These are phyloP conservation scores for Chlamydomonas sphaeroides DNA, from an alignment of 139 green algal genomes.

Conservation along the genomic window DNA sequence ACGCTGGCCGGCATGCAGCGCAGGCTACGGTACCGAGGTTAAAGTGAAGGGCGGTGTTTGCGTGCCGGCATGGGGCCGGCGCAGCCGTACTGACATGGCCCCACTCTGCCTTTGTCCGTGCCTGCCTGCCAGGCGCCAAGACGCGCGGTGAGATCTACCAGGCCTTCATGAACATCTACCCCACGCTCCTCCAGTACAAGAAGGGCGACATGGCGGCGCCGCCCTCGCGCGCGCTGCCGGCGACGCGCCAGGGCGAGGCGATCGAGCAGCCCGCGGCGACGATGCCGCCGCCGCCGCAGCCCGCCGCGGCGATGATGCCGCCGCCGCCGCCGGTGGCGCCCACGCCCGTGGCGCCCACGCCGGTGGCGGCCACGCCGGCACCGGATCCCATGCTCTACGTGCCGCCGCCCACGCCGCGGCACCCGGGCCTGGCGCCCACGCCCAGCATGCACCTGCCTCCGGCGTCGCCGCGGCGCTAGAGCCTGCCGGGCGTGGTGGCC, in stretches of 20 bases:
- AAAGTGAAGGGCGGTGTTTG: too few relatives aligned
- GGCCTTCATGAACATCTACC: constrained; percentile 99
- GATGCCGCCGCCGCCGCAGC: too few relatives aligned
- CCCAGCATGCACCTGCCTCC: constrained; percentile 17
- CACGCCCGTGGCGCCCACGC: constrained; percentile 21
- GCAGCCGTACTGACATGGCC: too few relatives aligned
- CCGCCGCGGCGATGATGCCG: background rate
- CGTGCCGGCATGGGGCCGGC: too few relatives aligned
- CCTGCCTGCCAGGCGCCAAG: constrained; percentile 90
- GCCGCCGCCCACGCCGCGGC: constrained; percentile 44
- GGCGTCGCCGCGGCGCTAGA: constrained; percentile 11
- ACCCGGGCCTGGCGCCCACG: constrained; percentile 10
- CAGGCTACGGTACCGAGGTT: too few relatives aligned
- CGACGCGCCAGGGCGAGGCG: background rate
- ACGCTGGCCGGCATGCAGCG: too few relatives aligned
- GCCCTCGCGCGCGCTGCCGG: constrained; percentile 3
- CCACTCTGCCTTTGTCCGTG: too few relatives aligned
- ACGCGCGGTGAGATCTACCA: constrained; percentile 96
- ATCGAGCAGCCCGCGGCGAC: background rate
- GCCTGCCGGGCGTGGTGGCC: too few relatives aligned
- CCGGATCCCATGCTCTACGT: constrained; percentile 32
- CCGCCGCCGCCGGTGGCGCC: constrained; percentile 17
- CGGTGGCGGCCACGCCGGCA: constrained; percentile 5
- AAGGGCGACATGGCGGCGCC: constrained; percentile 74
- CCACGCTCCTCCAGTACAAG: constrained; percentile 90